Percentiles rank a stretch among this genome's conserved stretches.
Conservation (phyloP, 202 grass and related monocot genomes). For the Dendrocalamus latiflorus region DNA sequence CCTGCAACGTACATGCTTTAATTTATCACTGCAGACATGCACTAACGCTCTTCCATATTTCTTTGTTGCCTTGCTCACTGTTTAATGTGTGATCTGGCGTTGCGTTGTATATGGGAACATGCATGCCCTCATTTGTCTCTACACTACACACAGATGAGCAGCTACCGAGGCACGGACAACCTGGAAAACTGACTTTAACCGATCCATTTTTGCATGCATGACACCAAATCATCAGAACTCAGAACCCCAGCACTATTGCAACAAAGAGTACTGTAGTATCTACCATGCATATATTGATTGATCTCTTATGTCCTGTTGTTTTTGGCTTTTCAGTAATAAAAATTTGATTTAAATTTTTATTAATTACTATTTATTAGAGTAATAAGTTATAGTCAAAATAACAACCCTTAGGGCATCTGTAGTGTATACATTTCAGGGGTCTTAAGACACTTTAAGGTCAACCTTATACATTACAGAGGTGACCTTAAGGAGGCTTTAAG, state of each 20-base stretch:
- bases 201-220: slow-evolving; percentile 37
- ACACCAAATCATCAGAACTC: background rate
- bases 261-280: too few species aligned
- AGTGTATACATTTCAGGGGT: too few species aligned
- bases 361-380: too few species aligned
- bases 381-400: too few species aligned
- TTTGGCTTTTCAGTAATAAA: too few species aligned
- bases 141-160: background rate
- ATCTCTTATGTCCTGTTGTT: too few species aligned
- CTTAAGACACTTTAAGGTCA: too few species aligned
- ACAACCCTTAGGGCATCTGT: too few species aligned
- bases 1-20: background rate
- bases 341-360: too few species aligned
- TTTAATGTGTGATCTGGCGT: slow-evolving; percentile 7
- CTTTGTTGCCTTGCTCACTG: slow-evolving; percentile 21
- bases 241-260: background rate
- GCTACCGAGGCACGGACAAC: slow-evolving; percentile 10
- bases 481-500: too few species aligned
- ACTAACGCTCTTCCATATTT: slow-evolving; percentile 13
- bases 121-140: slow-evolving; percentile 15
- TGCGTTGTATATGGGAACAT: slow-evolving; percentile 28
- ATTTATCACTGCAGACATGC: slow-evolving; percentile 8
- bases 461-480: too few species aligned
- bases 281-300: background rate
- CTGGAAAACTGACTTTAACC: slow-evolving; percentile 13